phyloP scores from a whole-genome alignment of 805 yeast genomes.

The Candida nonsorbophila region DNA sequence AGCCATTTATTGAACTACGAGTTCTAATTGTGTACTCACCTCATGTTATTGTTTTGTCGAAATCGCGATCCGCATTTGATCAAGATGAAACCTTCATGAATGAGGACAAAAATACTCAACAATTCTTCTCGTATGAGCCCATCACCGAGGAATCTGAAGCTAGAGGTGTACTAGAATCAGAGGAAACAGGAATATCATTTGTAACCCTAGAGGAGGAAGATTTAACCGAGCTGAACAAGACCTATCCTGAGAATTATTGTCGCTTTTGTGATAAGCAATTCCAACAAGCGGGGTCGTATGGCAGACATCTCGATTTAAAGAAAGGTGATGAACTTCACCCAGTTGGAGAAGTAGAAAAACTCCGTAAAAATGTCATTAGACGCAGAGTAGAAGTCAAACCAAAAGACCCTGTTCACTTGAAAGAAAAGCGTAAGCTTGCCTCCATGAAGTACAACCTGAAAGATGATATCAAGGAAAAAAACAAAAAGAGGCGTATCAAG shows the following conservation, averaged over 20 bases:
- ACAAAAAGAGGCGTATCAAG: conserved; percentile 3
- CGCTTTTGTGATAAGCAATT: conserved; percentile 4
- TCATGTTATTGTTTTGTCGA: conserved; percentile 4
- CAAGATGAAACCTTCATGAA: not conserved
- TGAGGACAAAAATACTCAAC: not conserved
- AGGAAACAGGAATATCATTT: too few species aligned
- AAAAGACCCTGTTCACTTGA: conserved; percentile 1
- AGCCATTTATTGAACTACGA: too few species aligned
- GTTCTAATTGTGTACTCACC: conserved; percentile 4
- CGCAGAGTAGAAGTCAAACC: too few species aligned
- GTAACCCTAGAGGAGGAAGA: too few species aligned
- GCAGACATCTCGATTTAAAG: conserved; percentile 6
- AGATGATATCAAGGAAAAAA: conserved; percentile 3
- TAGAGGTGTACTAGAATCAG: too few species aligned
- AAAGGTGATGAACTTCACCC: conserved; percentile 6
- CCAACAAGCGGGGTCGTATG: conserved; percentile 6
- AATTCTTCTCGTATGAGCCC: not conserved
- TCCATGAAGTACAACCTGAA: conserved; percentile 5
- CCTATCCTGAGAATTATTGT: too few species aligned
- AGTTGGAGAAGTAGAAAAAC: conserved; percentile 1
- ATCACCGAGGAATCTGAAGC: too few species aligned
- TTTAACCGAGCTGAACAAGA: too few species aligned
- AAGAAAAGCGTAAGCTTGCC: not conserved
- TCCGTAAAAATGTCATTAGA: conserved; percentile 1
- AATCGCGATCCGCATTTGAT: conserved; percentile 2